phyloP scores from a whole-genome alignment of 2,329 filamentous ascomycete genomes.

The Neospermospora avenae region DNA sequence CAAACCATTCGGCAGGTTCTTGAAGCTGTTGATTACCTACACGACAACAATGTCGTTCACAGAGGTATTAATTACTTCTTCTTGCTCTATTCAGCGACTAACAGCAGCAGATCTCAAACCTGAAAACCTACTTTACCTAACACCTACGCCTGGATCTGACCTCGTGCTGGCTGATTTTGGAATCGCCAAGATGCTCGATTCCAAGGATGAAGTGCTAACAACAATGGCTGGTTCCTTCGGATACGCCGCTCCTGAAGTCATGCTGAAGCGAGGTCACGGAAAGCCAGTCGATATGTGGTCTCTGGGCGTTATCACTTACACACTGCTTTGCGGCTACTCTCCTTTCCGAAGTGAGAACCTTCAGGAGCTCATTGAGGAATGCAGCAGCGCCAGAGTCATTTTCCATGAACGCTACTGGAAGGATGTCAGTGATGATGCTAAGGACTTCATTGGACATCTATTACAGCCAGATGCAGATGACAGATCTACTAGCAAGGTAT shows the following conservation, averaged over 20 bases:
- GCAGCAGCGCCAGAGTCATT: conserved; percentile 75
- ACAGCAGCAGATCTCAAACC: conserved; percentile 79
- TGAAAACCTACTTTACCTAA: conserved; percentile 94
- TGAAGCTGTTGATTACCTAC: conserved; percentile 89
- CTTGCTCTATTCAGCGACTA: conserved; percentile 10
- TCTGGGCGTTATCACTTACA: conserved; percentile 97
- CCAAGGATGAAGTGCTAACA: conserved; percentile 84
- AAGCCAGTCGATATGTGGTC: conserved; percentile 99
- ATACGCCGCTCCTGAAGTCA: conserved; percentile 95
- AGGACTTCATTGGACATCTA: conserved; percentile 84
- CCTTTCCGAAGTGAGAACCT: conserved; percentile 96
- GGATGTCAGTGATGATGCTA: conserved; percentile 91
- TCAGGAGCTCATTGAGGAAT: conserved; percentile 91
- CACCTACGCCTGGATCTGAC: conserved; percentile 70
- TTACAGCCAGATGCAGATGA: conserved; percentile 75
- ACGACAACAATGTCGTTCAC: conserved; percentile 93
- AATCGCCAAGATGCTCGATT: conserved; percentile 96
- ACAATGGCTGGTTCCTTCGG: conserved; percentile 99
- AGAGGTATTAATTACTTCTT: conserved; percentile 57
- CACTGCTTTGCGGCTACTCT: conserved; percentile 94
- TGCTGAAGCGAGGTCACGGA: conserved; percentile 95
- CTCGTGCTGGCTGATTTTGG: conserved; percentile 96
- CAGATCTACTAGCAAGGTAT: conserved; percentile 73
- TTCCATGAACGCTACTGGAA: conserved; percentile 99
- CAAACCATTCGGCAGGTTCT: conserved; percentile 94